Percentiles rank a stretch among this genome's conserved stretches.
phyloP scores from a whole-genome alignment of 2,329 filamentous ascomycete genomes.

The Allantophomopsis lycopodina region DNA sequence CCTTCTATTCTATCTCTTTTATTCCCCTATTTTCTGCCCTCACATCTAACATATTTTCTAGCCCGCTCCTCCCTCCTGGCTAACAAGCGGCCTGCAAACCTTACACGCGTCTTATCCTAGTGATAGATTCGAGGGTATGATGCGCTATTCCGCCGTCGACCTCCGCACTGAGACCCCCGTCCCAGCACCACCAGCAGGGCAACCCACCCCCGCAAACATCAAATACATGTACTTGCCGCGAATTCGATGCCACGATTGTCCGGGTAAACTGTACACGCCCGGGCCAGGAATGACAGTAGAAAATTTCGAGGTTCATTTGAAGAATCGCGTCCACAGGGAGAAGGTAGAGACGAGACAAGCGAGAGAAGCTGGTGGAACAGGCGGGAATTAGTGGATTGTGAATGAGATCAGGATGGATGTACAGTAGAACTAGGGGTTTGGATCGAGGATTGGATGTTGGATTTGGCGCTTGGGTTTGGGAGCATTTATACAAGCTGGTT shows the following conservation, averaged over 20 bases:
- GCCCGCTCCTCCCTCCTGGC: conserved; percentile 82
- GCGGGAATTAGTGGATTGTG: not conserved
- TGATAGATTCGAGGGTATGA: conserved; percentile 77
- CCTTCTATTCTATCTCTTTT: not conserved
- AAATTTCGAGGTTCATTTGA: conserved; percentile 88
- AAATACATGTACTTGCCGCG: conserved; percentile 77
- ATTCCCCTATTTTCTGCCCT: not conserved
- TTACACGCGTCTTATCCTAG: conserved; percentile 60
- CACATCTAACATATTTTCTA: conserved; percentile 21
- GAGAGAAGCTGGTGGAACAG: not conserved
- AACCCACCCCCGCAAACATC: conserved; percentile 44
- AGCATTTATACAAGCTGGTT: too few relatives aligned
- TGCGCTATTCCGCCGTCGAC: conserved; percentile 81
- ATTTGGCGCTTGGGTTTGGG: not conserved
- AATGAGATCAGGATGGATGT: not conserved
- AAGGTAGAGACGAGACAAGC: conserved; percentile 38
- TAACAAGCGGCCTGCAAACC: conserved; percentile 56
- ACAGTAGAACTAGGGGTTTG: too few relatives aligned
- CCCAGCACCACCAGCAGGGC: conserved; percentile 30
- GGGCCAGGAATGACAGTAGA: conserved; percentile 72
- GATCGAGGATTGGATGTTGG: not conserved
- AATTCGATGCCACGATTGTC: conserved; percentile 85
- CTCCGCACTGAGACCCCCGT: conserved; percentile 53
- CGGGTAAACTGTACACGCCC: conserved; percentile 85
- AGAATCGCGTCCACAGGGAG: conserved; percentile 68